Base-by-base conservation (phyloP, 352 stramenopile species). In the Phytophthora constricta region DNA sequence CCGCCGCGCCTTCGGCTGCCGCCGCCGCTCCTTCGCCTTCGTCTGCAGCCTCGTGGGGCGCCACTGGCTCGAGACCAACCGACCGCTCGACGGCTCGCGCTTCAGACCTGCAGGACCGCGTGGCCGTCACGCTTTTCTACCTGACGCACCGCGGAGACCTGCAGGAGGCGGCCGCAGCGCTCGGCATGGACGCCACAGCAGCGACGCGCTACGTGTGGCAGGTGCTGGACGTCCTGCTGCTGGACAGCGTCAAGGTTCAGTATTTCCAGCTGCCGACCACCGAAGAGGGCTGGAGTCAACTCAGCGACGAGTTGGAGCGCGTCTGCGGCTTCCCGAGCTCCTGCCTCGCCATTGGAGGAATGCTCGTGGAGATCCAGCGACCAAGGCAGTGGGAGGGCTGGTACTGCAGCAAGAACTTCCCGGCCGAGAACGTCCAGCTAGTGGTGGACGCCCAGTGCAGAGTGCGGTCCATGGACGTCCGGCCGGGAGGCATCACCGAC, bases 391-490 rank as follows among this genome's bases (percentile, higher is more conserved):
- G 64, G 57, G 57, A 68, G 53, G 64, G 64, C 2, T 72, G 64
- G 64, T 68, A 51, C 50, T 72, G 64, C 34, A 54, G 19, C 27
- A 67, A 57, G 50, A 53, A 62, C 26, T 72, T 63, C 28, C 57
- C 64, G 4, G 64, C 64, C 1, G 64, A 72, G 34, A 72, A 72
- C 16, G 64, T 72, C 3, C 64, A 72, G n/a, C 37, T 72, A 1
- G 64, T 72, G 43, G 64, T 72, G 49, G 64, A 72, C 19, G 49
- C 64, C 3, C 49, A 67, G n/a, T 72, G n/a, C 19, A 22, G 50
- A 37, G 64, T 72, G 5, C 43, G 64, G 20, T 67, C 64, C 3
- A 68, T 72, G 50, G 64, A 68, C 16, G 58, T 72, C 8, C 64
- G 64, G 48, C 64, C 64, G 1, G 64, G 64, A 50, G 49, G 57